Evolutionary conservation across 2,329 filamentous ascomycete genomes (phyloP), one percentile per base, ranked within the genome.

Genomic region (Xylaria digitata): DNA sequence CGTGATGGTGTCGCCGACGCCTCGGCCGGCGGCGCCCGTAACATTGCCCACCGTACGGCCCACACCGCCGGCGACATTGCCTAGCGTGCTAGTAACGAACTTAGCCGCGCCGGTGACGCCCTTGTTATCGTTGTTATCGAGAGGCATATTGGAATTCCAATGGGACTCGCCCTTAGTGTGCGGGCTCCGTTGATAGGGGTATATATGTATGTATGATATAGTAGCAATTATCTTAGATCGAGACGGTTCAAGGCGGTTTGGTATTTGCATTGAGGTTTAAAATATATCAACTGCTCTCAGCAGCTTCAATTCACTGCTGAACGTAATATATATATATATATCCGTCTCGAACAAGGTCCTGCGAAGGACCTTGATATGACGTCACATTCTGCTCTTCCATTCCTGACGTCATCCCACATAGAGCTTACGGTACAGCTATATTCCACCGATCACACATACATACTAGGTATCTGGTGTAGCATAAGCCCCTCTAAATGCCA

Each of bases 1-100:
- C 1, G 76, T 82, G 69, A 85, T 79, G 19, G 82, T 84, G 71
- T 84, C 77, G 34, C 82, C 81, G 6, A 85, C 46, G 3, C 82
- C 82, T 11, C 82, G 80, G 3, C 78, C 78, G 2, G 80, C 81
- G 7, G 83, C 81, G 43, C 83, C 76, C 1, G 75, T 76, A 7
- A 79, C 70, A 65, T 74, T 74, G 26, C 78, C 78, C 7, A 74
- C 73, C 2, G 76, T 78, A 6, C 76, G 70, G 15, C 73, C 71
- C 9, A 79, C 63, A 42, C 76, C 76, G 37, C 76, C 76, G 19
- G 71, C 75, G 1, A 69, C 63, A 63, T 78, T 77, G 53, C 76
- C 76, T 5, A 76, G 42, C 1, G 74, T 73, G 73, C 75, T 76
- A n/a, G 76, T 78, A 59, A 76, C 76, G 72, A 77, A 76, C 65